Evolutionary conservation across 2,329 filamentous ascomycete genomes (phyloP), one percentile per base, ranked within the genome.

Genomic region (Microdochium trichocladiopsis): DNA sequence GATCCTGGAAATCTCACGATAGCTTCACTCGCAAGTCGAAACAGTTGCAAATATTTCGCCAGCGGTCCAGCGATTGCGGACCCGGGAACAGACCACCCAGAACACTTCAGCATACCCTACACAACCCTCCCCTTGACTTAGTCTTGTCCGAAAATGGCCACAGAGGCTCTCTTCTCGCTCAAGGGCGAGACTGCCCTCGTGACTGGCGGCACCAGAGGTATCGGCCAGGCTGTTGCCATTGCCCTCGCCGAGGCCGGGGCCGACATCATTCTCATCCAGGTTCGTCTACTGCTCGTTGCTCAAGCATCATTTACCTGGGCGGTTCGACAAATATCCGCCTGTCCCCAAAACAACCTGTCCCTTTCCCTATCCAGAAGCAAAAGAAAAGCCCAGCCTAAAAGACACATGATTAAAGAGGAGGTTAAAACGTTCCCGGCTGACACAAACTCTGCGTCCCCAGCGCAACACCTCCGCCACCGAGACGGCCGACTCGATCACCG

Each of bases 401-500:
- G n/a, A n/a, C n/a, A n/a, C n/a, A n/a, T n/a, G n/a, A n/a, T n/a
- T n/a, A n/a, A n/a, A n/a, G n/a, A n/a, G n/a, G n/a, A n/a, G n/a
- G n/a, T n/a, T n/a, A n/a, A n/a, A n/a, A n/a, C n/a, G n/a, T n/a
- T 14, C 21, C n/a, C 14, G 21, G 23, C 47, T 48, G 47, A 28
- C 16, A 28, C 24, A 25, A 14, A 60, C 8, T 3, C n/a, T 22
- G 12, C 3, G 21, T 23, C n/a, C n/a, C n/a, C 51, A 78, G 74
- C 68, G 76, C 49, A 71, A 75, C 54, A 67, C 68, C 14, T 63
- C 64, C 16, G 65, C 66, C 25, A 72, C 68, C 3, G 62, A 57
- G 21, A 92, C 88, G 9, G 80, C 83, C 60, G 65, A 80, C 41
- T 74, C 77, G 12, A 77, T 92, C 61, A 78, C 83, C 63, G 72